phyloP scores from a whole-genome alignment of 75 land plant genomes.

The Pinus tabuliformis region DNA sequence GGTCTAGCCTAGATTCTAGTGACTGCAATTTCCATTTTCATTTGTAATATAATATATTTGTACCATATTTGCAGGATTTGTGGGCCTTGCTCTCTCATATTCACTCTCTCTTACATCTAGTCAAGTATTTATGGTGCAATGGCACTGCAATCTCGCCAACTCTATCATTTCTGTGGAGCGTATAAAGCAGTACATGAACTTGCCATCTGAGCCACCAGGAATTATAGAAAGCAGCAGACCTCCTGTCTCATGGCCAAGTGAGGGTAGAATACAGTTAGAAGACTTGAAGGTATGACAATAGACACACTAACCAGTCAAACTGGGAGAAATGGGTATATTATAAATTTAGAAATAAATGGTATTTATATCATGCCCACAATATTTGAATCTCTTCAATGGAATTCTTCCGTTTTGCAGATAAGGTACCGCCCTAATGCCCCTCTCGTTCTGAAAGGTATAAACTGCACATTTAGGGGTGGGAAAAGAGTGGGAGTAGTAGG shows the following conservation, averaged over 20 bases:
- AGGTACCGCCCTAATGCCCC: conserved; percentile 23
- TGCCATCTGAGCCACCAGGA: too few species aligned
- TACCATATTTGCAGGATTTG: conserved; percentile 46
- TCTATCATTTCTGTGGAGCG: too few species aligned
- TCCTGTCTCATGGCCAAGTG: conserved; percentile 50
- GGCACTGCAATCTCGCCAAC: conserved; percentile 32
- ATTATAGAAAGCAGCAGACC: too few species aligned
- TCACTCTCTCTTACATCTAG: conserved; percentile 46
- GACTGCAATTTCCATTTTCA: too few species aligned
- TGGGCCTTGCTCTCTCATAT: conserved; percentile 79
- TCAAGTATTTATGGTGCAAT: conserved; percentile 47
- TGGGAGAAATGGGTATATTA: not conserved
- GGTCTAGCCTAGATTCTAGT: too few species aligned
- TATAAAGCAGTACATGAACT: too few species aligned
- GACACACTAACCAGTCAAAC: not conserved
- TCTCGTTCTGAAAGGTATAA: conserved; percentile 80
- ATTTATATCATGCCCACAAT: not conserved
- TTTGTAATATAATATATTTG: too few species aligned
- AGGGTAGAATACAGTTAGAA: conserved; percentile 55
- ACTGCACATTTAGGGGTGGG: conserved; percentile 58
- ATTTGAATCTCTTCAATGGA: not conserved
- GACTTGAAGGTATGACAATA: conserved; percentile 35
- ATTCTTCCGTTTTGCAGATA: conserved; percentile 15
- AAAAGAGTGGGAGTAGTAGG: too few species aligned
- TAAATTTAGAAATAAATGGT: not conserved